phyloP scores from a whole-genome alignment of 768 basidiomycete species.

The Mycena belliarum region DNA sequence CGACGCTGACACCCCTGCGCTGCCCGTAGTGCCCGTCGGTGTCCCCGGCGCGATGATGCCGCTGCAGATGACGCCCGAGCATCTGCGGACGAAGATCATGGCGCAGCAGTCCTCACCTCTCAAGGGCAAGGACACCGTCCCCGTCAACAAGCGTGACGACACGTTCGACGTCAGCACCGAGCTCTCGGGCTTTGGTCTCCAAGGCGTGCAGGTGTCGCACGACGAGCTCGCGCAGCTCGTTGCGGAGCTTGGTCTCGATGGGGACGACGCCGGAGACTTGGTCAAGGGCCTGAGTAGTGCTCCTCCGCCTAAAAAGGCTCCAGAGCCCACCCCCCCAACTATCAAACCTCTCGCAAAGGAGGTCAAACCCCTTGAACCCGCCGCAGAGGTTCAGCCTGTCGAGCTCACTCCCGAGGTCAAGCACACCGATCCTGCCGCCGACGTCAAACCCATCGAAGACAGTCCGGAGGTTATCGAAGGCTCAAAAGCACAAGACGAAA shows the following conservation, averaged over 20 bases:
- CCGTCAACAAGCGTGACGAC: constrained; percentile 57
- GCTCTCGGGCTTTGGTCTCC: constrained; percentile 68
- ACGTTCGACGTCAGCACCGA: constrained; percentile 68
- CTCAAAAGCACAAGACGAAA: neutral
- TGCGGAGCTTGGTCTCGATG: constrained; percentile 73
- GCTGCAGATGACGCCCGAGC: constrained; percentile 79
- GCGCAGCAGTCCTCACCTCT: constrained; percentile 48
- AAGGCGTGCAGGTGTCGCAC: constrained; percentile 76
- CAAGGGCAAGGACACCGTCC: constrained; percentile 38
- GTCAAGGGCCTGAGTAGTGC: constrained; percentile 59
- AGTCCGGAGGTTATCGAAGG: neutral
- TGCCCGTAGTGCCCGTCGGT: constrained; percentile 63
- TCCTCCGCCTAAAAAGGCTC: constrained; percentile 18
- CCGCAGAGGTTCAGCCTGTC: neutral
- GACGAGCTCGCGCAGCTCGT: constrained; percentile 73
- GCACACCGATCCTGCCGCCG: too few species aligned
- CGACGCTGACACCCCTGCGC: constrained; percentile 62
- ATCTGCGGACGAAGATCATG: constrained; percentile 58
- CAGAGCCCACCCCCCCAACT: constrained; percentile 2
- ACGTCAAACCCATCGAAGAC: constrained; percentile 6
- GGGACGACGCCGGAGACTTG: constrained; percentile 75
- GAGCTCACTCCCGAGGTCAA: constrained; percentile 10
- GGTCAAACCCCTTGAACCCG: too few species aligned
- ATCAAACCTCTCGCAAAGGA: constrained; percentile 1
- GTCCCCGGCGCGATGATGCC: constrained; percentile 80